Base-by-base conservation (phyloP, 768 basidiomycete genomes). In the Daedalea quercina region DNA sequence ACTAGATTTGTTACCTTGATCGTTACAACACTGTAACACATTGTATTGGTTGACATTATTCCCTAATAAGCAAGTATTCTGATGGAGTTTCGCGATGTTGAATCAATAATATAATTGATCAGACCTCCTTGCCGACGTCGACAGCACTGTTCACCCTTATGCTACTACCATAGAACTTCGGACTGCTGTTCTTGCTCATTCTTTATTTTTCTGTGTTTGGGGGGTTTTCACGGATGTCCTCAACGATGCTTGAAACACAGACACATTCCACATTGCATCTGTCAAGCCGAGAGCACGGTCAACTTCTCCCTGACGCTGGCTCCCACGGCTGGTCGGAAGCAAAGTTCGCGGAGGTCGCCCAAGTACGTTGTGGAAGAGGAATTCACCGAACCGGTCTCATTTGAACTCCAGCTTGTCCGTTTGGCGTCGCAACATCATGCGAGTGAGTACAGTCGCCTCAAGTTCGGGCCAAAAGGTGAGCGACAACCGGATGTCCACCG, bases 381-480 rank as follows among this genome's bases (percentile, higher is more conserved):
- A 4, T 11, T 31, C 28, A 31, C 28, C 28, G 6, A 6, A 4
- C 7, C 7, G 37, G 3, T 15, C 15, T 19, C 3, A 19, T 40
- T 15, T 40, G 37, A 19, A 40, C 17, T 40, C 37, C 22, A 82
- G 75, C 76, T 86, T 45, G 73, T 75, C 1, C 67, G 63, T 2
- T 70, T 90, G 17, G 85, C 86, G 2, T 88, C 85, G 6, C 87
- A 90, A 59, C 84, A 89, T 67, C 88, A 90, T 58, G 50, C 62
- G 52, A 85, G 83, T 69, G 80, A 84, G 43, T 89, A 90, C 65
- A 86, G 78, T 60, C 75, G 78, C 50, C 65, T 81, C 23, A 88
- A 89, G 66, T 83, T 80, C 54, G 89, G 87, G 4, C 65, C 67
- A 13, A 60, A 55, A 37, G 64, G 65, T 67, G n/a, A 53, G 72